Base-by-base conservation (phyloP, 306 rosid genomes). In the Lithocarpus polystachyus region DNA sequence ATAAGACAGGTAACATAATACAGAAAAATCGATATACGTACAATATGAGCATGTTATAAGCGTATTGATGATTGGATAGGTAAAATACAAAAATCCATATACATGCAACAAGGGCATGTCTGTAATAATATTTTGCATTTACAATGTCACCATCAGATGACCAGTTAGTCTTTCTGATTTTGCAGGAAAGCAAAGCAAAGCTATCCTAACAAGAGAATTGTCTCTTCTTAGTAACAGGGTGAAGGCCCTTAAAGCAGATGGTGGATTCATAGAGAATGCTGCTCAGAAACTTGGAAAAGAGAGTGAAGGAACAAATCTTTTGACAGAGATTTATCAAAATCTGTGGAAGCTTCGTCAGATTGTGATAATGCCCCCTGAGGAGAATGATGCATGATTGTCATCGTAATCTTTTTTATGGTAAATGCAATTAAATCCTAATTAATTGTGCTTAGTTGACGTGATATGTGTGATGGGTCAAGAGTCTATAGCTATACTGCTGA, bases 231-330 rank as follows among this genome's bases (percentile, higher is more conserved):
- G 84, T 68, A 84, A 86, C 29, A 86, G 79, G 53, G 83, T 84
- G 87, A 89, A 79, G 88, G 93, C 77, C 56, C 90, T 84, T 64
- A 86, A 91, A 87, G 82, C 86, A 52, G 89, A 84, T 67, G 73
- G 74, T 29, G 86, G 84, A 20, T 75, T 82, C 81, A 48, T 85
- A 56, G 85, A 89, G 56, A 59, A 83, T 71, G 88, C 80, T 60
- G 71, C 87, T 40, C 83, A 80, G 84, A 51, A 76, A 1, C 82
- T 71, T 9, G 87, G 86, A 84, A 81, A 82, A 79, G 72, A 86
- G 56, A 35, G 84, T 7, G 93, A 89, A 81, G 91, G 86, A 72
- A 77, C 87, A 37, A 76, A 78, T 71, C 65, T 82, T 77, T 86
- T 91, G 84, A 79, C 83, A 57, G 88, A 78, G 80, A 82, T 84